Base-by-base conservation (phyloP, 352 stramenopile genomes). In the Phytopythium kandeliae region DNA sequence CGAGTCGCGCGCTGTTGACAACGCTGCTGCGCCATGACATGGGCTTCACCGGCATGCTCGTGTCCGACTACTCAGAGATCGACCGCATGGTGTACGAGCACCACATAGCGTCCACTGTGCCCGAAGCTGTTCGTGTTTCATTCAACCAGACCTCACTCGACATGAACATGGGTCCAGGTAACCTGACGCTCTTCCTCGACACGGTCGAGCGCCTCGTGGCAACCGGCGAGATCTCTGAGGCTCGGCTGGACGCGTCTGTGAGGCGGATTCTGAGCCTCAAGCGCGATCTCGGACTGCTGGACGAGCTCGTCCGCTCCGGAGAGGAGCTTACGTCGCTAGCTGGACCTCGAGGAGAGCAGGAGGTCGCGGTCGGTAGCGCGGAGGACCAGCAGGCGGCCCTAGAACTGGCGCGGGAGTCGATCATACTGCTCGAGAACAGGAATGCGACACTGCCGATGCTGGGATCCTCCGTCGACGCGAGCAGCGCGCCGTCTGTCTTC, bases 31-130 rank as follows among this genome's bases (percentile, higher is more conserved):
- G 88, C 21, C 38, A 76, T 10, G 60, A 91, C 41, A 56, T 97
- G 35, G 59, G 51, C 3, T 97, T 93, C 49, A 54, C 86, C 13
- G 82, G 85, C 5, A 57, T 95, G 43, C 26, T 95, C 19, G 83
- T 96, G 13, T 94, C 88, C 1, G 88, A 97, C 54, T 97, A 86
- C 56, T 58, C 54, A 7, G 88, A 96, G 62, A 95, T 97, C 17
- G 67, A 82, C 36, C 95, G 96, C 53, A 49, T 92, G 5, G 28
- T 54, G 15, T 34, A 51, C 4, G 75, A 60, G 35, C 71, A 83
- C 38, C 65, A 67, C 13, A 54, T 74, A 4, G 69, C 69, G 13
- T 22, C 21, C 11, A 62, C 33, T 6, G 13, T 51, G 19, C 49
- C 54, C 4, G 65, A 85, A 22, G 78, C 85, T 5, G 55, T 85